Base-by-base conservation (phyloP, 2,329 filamentous ascomycete genomes). In the Botrytis tulipae region DNA sequence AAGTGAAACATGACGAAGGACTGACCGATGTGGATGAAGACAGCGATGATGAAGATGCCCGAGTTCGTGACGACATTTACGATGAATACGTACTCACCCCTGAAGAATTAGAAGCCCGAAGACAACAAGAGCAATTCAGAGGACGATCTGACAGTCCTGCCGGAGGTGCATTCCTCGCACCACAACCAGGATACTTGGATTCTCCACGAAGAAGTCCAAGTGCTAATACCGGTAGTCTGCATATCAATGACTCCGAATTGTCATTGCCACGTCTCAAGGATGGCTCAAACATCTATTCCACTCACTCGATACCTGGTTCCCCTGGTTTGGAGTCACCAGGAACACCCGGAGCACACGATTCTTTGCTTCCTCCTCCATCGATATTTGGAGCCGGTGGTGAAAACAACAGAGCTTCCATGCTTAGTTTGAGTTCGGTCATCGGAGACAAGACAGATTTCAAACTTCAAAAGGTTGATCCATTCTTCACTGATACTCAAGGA, bases 381-480 rank as follows among this genome's bases (percentile, higher is more conserved):
- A 29, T 66, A 42, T 73, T 75, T 42, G 63, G 54, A 42, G 68
- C 37, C 1, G 61, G 66, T 20, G 51, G 40, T 10, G 68, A 73
- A 6, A 62, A 65, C 7, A 54, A 74, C 61, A 68, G 66, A 61
- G 69, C 75, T 60, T 87, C 85, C 2, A 82, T 83, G 4, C 83
- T 91, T 40, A 89, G 87, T 42, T 83, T 74, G 32, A 73, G 74
- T 62, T 74, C 74, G 0, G 85, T 91, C 44, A 84, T 90, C 40
- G 87, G 89, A 29, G 88, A 88, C 73, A 89, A 89, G 78, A 87
- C 86, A 71, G 86, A 90, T 77, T 89, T 87, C 78, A 86, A 88
- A 75, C 84, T 91, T 25, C 90, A 92, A 78, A 89, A 91, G 73
- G 88, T 92, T 0, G 89, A 90, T 76, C 90, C 89, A 3, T 90